phyloP scores from a whole-genome alignment of 176 grass and related monocot species.

The Triticum timopheevii region DNA sequence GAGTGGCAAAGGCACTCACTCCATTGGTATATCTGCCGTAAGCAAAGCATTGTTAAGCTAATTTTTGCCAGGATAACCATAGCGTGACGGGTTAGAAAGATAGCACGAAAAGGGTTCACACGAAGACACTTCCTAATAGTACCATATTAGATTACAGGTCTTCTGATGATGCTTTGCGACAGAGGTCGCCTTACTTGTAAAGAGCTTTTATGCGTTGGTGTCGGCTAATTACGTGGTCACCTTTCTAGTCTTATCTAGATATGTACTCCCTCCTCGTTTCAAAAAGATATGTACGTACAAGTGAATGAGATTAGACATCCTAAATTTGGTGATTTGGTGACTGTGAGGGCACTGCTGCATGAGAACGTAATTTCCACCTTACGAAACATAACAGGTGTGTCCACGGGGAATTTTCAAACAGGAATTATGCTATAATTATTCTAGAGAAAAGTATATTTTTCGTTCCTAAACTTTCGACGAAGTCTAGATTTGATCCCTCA shows the following conservation, averaged over 20 bases:
- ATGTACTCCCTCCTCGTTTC: neutral
- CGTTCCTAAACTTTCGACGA: no score
- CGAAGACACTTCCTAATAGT: neutral
- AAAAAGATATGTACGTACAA: neutral
- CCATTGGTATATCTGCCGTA: neutral
- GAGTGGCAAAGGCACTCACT: neutral
- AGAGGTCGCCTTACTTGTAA: neutral
- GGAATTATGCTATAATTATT: neutral
- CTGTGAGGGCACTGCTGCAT: neutral
- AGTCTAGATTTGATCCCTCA: no score
- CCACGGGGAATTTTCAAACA: neutral
- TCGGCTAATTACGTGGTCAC: neutral
- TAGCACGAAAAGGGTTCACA: neutral
- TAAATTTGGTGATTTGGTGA: neutral
- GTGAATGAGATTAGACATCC: neutral
- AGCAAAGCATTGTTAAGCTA: neutral
- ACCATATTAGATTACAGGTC: neutral
- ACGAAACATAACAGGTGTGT: neutral
- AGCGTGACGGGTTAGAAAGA: neutral
- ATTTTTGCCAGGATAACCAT: neutral
- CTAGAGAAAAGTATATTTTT: neutral
- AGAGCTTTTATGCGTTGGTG: neutral
- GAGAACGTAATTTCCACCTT: neutral
- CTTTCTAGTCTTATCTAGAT: neutral
- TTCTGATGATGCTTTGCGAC: neutral